Evolutionary conservation across 1,284 basidiomycete genomes (phyloP), one percentile per base, ranked within the genome.

Genomic region (Cryptococcus sp.): DNA sequence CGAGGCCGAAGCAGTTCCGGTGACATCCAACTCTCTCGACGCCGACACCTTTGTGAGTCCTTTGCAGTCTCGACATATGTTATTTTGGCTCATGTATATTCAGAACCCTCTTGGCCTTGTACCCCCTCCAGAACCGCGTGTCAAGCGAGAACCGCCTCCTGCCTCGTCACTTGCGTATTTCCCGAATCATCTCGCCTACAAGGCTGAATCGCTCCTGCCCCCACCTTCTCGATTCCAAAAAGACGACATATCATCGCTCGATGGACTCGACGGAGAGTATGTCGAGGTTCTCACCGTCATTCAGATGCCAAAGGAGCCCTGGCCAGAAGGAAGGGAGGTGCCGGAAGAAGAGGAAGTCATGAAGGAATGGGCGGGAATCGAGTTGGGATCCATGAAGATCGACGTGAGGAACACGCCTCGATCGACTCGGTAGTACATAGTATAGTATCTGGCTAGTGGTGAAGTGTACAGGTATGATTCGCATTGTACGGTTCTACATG

Each of bases 161-260:
- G 23, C 33, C 18, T 68, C 65, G 11, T 21, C 26, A 3, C 39
- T 72, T 11, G 59, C 61, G 2, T 69, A 50, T 38, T 72, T 72
- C 53, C 69, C 69, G 7, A 64, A 65, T 50, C 66, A 68, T 37
- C 61, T 70, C 31, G 65, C 67, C 1, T 72, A 72, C 48, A 57
- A 58, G 14, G 56, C 62, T 9, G 48, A 52, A n/a, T 56, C 62
- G 3, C 53, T 65, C 39, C 38, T 55, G 0, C 62, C 67, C 1
- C 56, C 53, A 1, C 57, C 61, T 9, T 51, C 60, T 9, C 55
- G 60, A 7, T 66, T 61, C 45, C 33, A 40, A 2, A 24, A 39
- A 0, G 45, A 47, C 24, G 49, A 57, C 23, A 47, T 53, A 7
- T 31, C 53, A 16, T 33, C 48, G 14, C 48, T 64, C n/a, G 57